Percentiles rank a stretch among this genome's conserved stretches.
Conservation (phyloP, 257 asterid species). For the Penstemon davidsonii region DNA sequence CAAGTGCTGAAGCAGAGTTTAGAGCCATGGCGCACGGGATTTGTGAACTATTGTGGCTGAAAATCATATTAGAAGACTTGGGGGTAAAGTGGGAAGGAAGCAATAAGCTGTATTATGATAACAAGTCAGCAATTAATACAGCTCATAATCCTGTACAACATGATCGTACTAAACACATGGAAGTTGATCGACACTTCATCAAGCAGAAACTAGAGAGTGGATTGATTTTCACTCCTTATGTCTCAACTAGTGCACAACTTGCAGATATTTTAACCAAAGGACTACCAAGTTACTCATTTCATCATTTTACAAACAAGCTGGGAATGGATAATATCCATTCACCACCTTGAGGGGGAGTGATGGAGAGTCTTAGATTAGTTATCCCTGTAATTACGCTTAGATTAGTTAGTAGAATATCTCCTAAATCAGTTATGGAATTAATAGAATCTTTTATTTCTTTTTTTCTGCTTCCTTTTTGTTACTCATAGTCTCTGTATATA, state of each 20-base stretch:
- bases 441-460: too few species aligned
- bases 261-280: slow-evolving; percentile 5
- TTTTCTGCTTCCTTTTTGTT: too few species aligned
- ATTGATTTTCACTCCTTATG: slow-evolving; percentile 1
- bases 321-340: slow-evolving; percentile 3
- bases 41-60: slow-evolving; percentile 1
- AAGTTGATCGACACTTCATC: slow-evolving; percentile 8
- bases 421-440: too few species aligned
- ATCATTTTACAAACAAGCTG: neutral
- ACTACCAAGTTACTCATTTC: neutral
- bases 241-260: neutral
- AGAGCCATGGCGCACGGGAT: slow-evolving; percentile 4
- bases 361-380: too few species aligned
- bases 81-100: too few species aligned
- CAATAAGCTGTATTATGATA: neutral
- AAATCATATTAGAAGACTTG: neutral
- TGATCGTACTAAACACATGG: neutral
- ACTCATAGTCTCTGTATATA: too few species aligned
- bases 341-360: slow-evolving; percentile 13
- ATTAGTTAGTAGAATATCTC: too few species aligned
- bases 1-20: neutral
- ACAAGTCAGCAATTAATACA: neutral
- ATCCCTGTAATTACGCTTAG: too few species aligned
- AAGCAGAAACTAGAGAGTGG: neutral
- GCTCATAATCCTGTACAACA: slow-evolving; percentile 13